Base-by-base conservation (phyloP, 768 basidiomycete species). In the Tricholoma bakamatsutake region DNA sequence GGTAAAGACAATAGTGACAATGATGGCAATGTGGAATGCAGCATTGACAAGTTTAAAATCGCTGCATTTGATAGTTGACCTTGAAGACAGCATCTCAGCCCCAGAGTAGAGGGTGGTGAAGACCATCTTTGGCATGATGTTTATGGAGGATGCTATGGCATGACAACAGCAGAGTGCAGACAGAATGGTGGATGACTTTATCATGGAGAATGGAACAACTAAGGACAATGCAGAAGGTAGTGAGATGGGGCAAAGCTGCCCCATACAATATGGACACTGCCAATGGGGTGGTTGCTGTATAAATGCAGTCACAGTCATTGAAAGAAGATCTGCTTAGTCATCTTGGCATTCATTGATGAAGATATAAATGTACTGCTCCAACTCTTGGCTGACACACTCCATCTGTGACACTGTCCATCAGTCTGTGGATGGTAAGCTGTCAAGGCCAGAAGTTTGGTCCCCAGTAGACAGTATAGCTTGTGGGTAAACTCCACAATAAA, bases 121-220 rank as follows among this genome's bases (percentile, higher is more conserved):
- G 71, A 83, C 89, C 57, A 79, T 98, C 9, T 89, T 97, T 67
- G 80, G 83, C 59, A 98, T 98, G 96, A 98, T 97, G 73, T 99
- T 98, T 71, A 99, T 99, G 96, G 87, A 89, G 69, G 88, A 94
- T 46, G 95, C 93, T 0, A 85, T 88, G 74, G 82, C 81, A 4
- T 76, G 91, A 59, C 80, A 85, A 54, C 72, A 80, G 61, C 73
- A 67, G 8, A 76, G 77, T 52, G 83, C 81, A 1, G 76, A 85
- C 56, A 77, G 77, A 55, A 79, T 83, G 59, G 84, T 80, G 4
- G 88, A 90, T 54, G 88, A 90, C 62, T 84, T 96, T 57, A 71
- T 84, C 58, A 75, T 74, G 59, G 90, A 92, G 63, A 74, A 97
- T 64, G 83, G 81, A 33, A 76, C 68, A 0, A 55, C 52, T 15